These are phyloP conservation scores for Cyberlindnera americana DNA, from an alignment of 805 yeast genomes.

Conservation along the genomic window DNA sequence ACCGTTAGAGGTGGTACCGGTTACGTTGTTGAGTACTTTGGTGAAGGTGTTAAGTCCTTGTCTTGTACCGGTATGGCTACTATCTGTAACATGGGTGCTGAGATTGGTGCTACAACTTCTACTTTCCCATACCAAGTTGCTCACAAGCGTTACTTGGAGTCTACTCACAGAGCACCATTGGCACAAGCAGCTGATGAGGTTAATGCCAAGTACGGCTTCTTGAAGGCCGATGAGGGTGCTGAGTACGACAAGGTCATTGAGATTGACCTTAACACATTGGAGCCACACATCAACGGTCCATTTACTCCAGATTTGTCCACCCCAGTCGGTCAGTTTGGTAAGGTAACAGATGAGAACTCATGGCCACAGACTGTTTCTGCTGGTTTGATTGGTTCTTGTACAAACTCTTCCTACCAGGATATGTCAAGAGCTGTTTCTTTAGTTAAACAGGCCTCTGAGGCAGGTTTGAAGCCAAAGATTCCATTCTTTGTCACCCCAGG, in stretches of 20 bases:
- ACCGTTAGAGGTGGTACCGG: slow-evolving; percentile 99
- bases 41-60: slow-evolving; percentile 84
- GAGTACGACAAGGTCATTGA: slow-evolving; percentile 93
- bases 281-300: slow-evolving; percentile 97
- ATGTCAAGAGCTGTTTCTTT: slow-evolving; percentile 96
- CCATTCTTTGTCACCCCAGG: slow-evolving; percentile 96
- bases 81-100: slow-evolving; percentile 99
- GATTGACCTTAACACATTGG: slow-evolving; percentile 82
- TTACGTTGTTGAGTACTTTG: slow-evolving; percentile 91
- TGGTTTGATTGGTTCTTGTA: slow-evolving; percentile 97
- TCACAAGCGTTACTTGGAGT: slow-evolving; percentile 71
- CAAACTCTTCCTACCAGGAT: slow-evolving; percentile 97
- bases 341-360: slow-evolving; percentile 74
- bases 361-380: slow-evolving; percentile 95
- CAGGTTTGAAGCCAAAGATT: slow-evolving; percentile 88
- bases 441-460: slow-evolving; percentile 83
- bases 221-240: slow-evolving; percentile 88
- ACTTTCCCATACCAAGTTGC: slow-evolving; percentile 91
- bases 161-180: slow-evolving; percentile 80
- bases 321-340: slow-evolving; percentile 84
- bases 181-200: slow-evolving; percentile 74
- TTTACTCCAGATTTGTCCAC: slow-evolving; percentile 98
- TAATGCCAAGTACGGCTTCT: slow-evolving; percentile 50
- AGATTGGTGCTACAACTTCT: slow-evolving; percentile 98
- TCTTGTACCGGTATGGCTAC: slow-evolving; percentile 99